phyloP scores from a whole-genome alignment of 2,329 filamentous ascomycete species.

The Pyrenochaeta sp. region DNA sequence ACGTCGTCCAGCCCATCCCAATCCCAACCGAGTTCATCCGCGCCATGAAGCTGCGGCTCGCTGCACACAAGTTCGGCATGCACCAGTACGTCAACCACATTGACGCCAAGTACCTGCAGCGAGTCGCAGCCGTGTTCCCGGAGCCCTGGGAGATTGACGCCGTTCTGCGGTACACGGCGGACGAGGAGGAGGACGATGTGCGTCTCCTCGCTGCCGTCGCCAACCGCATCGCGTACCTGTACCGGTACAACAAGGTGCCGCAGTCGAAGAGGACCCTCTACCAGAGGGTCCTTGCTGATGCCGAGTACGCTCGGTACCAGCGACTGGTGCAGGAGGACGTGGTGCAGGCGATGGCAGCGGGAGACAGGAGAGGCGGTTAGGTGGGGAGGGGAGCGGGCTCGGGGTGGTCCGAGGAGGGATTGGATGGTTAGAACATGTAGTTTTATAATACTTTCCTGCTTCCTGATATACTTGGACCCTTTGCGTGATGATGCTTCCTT shows the following conservation, averaged over 20 bases:
- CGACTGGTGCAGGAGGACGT: conserved; percentile 3
- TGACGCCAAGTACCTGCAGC: background rate
- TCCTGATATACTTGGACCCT: too few species aligned
- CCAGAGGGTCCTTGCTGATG: background rate
- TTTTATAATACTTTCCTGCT: too few species aligned
- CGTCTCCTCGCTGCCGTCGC: conserved; percentile 6
- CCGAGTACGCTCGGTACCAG: conserved; percentile 2
- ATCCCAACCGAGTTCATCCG: background rate
- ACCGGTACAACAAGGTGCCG: conserved; percentile 4
- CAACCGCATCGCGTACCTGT: conserved; percentile 8
- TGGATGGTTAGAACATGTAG: too few species aligned
- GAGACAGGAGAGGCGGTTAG: too few species aligned
- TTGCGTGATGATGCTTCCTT: too few species aligned
- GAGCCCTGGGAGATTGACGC: background rate
- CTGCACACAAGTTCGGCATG: conserved; percentile 9
- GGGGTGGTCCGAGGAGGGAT: too few species aligned
- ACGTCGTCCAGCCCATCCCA: background rate
- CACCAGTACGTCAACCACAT: conserved; percentile 8
- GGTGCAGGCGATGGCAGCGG: background rate
- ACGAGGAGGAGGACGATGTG: conserved; percentile 3
- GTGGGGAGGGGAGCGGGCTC: too few species aligned
- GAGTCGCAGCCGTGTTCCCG: background rate
- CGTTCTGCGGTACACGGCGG: conserved; percentile 2
- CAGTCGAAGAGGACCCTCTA: background rate
- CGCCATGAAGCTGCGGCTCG: conserved; percentile 6